These are phyloP conservation scores for Dendrobium huoshanense DNA, from an alignment of 106 monocot genomes.

Conservation along the genomic window DNA sequence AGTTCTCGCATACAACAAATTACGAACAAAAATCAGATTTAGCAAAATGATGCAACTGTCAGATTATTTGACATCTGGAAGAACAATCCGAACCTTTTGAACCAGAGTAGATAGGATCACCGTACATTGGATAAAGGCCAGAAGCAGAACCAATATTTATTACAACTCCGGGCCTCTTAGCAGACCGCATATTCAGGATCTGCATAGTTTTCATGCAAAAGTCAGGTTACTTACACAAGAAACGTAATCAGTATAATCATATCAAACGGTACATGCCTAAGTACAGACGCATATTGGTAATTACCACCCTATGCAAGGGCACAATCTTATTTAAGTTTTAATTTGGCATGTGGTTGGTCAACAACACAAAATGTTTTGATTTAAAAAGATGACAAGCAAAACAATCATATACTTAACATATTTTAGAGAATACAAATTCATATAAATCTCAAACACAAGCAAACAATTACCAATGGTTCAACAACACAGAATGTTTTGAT, in stretches of 20 bases:
- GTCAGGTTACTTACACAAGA: not conserved
- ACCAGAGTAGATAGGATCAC: constrained; percentile 68
- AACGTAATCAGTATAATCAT: not conserved
- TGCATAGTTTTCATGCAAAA: constrained; percentile 16
- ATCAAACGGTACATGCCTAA: not conserved
- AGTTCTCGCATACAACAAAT: not conserved
- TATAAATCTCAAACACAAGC: not conserved
- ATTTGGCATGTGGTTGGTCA: not conserved
- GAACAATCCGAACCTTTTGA: constrained; percentile 63
- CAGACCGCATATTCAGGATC: constrained; percentile 63
- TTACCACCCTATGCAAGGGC: not conserved
- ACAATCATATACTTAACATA: not conserved
- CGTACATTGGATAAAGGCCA: constrained; percentile 65
- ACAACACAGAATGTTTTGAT: not conserved
- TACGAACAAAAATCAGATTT: not conserved
- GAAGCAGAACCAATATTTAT: constrained; percentile 88
- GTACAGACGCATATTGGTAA: not conserved
- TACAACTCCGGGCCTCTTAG: constrained; percentile 66
- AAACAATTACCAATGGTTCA: not conserved
- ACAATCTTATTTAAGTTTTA: not conserved
- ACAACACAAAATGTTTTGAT: not conserved
- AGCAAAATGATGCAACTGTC: not conserved
- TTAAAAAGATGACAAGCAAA: not conserved
- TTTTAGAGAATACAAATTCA: not conserved
- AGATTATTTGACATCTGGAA: not conserved